Conservation (phyloP, 2,329 filamentous ascomycete genomes). For the Intubia oerlemansii region DNA sequence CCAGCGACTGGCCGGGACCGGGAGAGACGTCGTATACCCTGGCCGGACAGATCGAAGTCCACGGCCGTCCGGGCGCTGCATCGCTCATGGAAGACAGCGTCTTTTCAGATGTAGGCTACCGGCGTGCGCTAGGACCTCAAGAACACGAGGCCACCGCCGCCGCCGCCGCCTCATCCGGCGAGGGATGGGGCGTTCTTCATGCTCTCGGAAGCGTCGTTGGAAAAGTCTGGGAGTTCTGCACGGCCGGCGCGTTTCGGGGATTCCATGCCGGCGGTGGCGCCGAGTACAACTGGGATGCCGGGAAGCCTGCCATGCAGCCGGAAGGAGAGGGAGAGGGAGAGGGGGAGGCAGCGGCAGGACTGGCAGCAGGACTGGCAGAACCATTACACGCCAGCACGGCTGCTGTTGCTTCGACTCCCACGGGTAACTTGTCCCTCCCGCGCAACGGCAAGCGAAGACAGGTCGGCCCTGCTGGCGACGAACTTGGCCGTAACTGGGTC, state of each 20-base stretch:
- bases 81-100: conserved; percentile 30
- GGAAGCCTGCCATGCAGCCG: conserved; percentile 9
- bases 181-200: conserved; percentile 23
- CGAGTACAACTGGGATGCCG: conserved; percentile 30
- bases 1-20: no score
- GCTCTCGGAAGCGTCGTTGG: conserved; percentile 48
- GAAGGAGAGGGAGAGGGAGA: no score
- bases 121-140: conserved; percentile 29
- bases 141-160: no score
- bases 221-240: conserved; percentile 75
- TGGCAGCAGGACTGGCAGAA: no score
- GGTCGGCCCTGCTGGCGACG: conserved; percentile 27
- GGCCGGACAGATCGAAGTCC: conserved; percentile 31
- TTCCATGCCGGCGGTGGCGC: conserved; percentile 72
- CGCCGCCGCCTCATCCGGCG: conserved; percentile 22
- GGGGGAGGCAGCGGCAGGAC: no score
- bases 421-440: no score
- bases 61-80: conserved; percentile 13
- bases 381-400: no score
- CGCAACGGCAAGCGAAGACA: conserved; percentile 32
- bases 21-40: no score
- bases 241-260: conserved; percentile 48
- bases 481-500: conserved; percentile 49
- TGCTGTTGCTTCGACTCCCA: no score
- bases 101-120: conserved; percentile 35